Conservation (phyloP, 768 basidiomycete genomes). For the Pisolithus sp. region DNA sequence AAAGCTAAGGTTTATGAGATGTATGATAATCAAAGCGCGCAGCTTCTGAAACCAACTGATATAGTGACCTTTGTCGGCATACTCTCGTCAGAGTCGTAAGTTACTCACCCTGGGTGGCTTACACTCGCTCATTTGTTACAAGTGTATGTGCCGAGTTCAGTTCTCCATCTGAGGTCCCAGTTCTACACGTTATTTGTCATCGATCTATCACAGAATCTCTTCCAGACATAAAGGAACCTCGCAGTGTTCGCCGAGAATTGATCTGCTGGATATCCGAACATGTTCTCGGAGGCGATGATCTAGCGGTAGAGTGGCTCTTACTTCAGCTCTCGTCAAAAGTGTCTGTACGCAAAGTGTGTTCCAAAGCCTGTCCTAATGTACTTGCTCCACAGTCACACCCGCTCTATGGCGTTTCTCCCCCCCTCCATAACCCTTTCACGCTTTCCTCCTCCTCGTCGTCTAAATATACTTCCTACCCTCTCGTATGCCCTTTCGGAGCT, state of each 20-base stretch:
- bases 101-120: constrained; percentile 9
- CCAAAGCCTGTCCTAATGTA: constrained; percentile 1
- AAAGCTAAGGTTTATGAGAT: constrained; percentile 36
- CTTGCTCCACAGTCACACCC: constrained; percentile 47
- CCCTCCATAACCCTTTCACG: constrained; percentile 56
- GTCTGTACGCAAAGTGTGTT: constrained; percentile 36
- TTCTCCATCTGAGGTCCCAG: constrained; percentile 42
- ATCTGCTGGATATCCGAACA: constrained; percentile 70
- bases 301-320: constrained; percentile 72
- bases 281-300: constrained; percentile 58
- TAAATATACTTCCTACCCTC: constrained; percentile 38
- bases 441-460: constrained; percentile 44
- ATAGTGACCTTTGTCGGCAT: constrained; percentile 69
- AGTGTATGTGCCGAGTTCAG: constrained; percentile 36
- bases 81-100: constrained; percentile 59
- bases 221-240: constrained; percentile 4
- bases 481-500: constrained; percentile 49
- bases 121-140: constrained; percentile 16
- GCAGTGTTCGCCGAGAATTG: constrained; percentile 43
- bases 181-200: constrained; percentile 61
- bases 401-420: constrained; percentile 60
- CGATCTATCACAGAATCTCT: constrained; percentile 1
- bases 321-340: constrained; percentile 53
- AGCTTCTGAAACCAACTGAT: constrained; percentile 54
- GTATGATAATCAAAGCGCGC: constrained; percentile 42